Percentiles rank a stretch among this genome's conserved stretches.
These are phyloP conservation scores for Piromyces finnis DNA, from an alignment of 192 early-diverging fungal species.

Conservation along the genomic window DNA sequence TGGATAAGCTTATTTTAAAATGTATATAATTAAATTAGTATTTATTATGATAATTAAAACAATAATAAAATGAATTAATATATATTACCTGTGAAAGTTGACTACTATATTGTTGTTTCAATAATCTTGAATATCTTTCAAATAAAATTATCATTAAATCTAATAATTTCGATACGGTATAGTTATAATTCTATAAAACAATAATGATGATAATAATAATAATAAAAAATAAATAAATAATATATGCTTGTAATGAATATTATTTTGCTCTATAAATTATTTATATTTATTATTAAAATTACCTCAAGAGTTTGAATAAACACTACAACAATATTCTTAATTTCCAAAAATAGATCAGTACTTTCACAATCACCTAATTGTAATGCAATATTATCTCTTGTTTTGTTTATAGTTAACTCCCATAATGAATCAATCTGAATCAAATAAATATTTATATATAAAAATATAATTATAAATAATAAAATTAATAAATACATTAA, in stretches of 20 bases:
- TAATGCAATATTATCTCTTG: constrained; percentile 58
- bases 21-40: neutral
- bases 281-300: constrained; percentile 1
- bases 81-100: constrained; percentile 13
- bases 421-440: constrained; percentile 71
- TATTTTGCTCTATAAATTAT: too few species aligned
- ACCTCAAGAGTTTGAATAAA: constrained; percentile 89
- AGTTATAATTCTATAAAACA: constrained; percentile 55
- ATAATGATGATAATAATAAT: too few species aligned
- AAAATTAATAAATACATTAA: too few species aligned
- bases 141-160: constrained; percentile 60
- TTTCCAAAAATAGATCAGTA: constrained; percentile 57
- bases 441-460: neutral
- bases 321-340: constrained; percentile 59
- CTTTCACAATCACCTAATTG: constrained; percentile 59
- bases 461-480: neutral
- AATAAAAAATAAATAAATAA: too few species aligned
- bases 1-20: neutral
- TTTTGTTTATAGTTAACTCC: constrained; percentile 63
- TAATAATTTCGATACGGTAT: constrained; percentile 42
- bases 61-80: too few species aligned
- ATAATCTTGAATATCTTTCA: constrained; percentile 56
- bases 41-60: too few species aligned
- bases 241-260: too few species aligned
- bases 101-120: constrained; percentile 46